Conservation (phyloP, 129 eudicot species). For the Glebionis coronaria region DNA sequence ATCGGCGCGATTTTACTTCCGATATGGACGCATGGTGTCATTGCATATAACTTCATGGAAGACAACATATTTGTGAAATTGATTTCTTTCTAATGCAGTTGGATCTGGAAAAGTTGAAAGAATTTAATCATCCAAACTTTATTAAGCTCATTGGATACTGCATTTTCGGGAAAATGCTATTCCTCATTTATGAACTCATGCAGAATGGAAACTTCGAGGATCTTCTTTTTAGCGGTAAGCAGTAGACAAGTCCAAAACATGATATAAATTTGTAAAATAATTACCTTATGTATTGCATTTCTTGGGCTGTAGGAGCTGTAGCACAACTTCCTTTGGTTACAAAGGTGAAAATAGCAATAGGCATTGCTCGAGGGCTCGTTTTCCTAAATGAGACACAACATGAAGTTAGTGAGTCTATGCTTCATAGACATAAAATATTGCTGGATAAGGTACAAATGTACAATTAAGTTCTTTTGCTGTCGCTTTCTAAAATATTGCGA, state of each 20-base stretch:
- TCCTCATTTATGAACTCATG: constrained; percentile 14
- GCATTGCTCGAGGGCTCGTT: constrained; percentile 20
- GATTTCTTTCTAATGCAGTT: background rate
- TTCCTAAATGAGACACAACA: background rate
- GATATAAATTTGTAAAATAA: background rate
- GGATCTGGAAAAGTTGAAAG: background rate
- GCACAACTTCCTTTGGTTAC: constrained; percentile 4
- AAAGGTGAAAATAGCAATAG: constrained; percentile 18
- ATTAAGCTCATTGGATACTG: constrained; percentile 14
- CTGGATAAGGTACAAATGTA: constrained; percentile 24
- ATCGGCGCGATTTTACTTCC: background rate
- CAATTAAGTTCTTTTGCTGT: too few species aligned
- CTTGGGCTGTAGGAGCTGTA: background rate
- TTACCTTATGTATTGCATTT: background rate
- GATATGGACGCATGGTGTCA: background rate
- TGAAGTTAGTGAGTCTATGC: background rate
- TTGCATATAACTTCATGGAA: background rate
- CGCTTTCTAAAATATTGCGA: too few species aligned
- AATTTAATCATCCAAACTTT: constrained; percentile 11
- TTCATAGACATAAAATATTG: constrained; percentile 19
- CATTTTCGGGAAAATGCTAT: background rate
- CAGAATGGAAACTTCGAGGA: background rate
- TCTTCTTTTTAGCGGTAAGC: constrained; percentile 7
- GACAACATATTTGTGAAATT: background rate
- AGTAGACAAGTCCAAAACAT: background rate